Base-by-base conservation (phyloP, 106 monocot species). In the Dactylorhiza incarnata region DNA sequence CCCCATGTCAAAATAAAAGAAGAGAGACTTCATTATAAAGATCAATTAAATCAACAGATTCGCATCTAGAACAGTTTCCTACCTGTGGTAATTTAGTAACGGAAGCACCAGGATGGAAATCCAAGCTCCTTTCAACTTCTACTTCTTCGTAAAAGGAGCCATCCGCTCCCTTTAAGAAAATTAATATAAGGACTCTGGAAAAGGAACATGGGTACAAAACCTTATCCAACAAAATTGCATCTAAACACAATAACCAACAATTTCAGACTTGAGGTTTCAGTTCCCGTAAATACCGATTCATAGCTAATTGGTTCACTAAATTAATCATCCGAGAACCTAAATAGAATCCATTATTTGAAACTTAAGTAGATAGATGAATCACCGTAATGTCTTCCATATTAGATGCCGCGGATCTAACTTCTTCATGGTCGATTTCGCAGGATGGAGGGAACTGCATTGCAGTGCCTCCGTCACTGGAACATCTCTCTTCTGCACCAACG, bases 131-230 rank as follows among this genome's bases (percentile, higher is more conserved):
- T 49, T 63, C 75, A 13, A 71, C 50, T 51, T n/a, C 73, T 0
- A 68, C 52, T 45, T 79, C 84, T 52, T 75, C 82, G 69, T 53
- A 69, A 22, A 86, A 46, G n/a, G 68, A 83, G 44, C 81, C 83
- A 12, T 65, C 53, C 54, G 75, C 48, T 72, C 47, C 71, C 93
- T 94, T 78, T 46, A 74, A 63, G 69, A 73, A 71, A 68, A 78
- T 63, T 17, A 68, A 81, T 62, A 9, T 49, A 48, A 72, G 49
- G 17, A 48, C 14, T 72, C 72, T 2, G 1, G 37, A 74, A 26
- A 47, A 24, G 47, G 37, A 25, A 45, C 17, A 73, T 19, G 45
- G 22, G 17, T 46, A n/a, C 6, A 46, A 72, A 72, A 23, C 49
- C 47, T 43, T 12, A 48, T 59, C 46, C 72, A 9, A 47, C 11